Base-by-base conservation (phyloP, 257 asterid genomes). In the Nicotiana tomentosiformis region DNA sequence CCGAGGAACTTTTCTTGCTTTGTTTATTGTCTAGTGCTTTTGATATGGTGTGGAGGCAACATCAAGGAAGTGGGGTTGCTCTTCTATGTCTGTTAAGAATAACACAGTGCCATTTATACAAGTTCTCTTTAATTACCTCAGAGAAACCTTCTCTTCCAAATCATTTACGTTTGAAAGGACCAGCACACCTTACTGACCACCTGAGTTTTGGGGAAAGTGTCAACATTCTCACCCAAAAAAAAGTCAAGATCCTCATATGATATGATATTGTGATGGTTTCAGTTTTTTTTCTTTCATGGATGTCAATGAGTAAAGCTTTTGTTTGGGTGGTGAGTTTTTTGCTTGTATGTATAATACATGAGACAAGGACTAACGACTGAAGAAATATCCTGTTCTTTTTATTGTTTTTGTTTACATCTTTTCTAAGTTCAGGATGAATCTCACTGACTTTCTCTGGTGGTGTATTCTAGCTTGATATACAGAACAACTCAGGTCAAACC, bases 401-500 rank as follows among this genome's bases (percentile, higher is more conserved):
- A 81, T 77, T 51, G 37, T 62, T 30, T 66, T 64, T 80, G 51
- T 37, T 78, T 56, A 18, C 79, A 53, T 65, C 30, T 66, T 46
- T 82, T 56, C 69, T 77, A 10, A 78, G 11, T 55, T 66, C 68
- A 72, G 61, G 68, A 62, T 64, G 16, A 68, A 56, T 56, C 68
- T 66, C 84, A 39, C 78, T 84, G 84, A 87, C 77, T 66, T 82
- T 84, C 12, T 76, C 26, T 83, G 39, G 66, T 72, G 35, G 70
- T 82, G 87, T 80, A 26, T 82, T 88, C 88, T 95, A 96, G 99
- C 99, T 96, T 82, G 99, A 96, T 86, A 96, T 96, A 87, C 88
- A 87, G 83, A 87, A 96, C 81, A 94, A 77, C 85, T 89, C 98
- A 84, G 93, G 88, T 83, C 99, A 96, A 87, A 87, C 30, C 78